These are phyloP conservation scores for Pseudogymnoascus sp. DNA, from an alignment of 2,329 filamentous ascomycete species.

Conservation along the genomic window DNA sequence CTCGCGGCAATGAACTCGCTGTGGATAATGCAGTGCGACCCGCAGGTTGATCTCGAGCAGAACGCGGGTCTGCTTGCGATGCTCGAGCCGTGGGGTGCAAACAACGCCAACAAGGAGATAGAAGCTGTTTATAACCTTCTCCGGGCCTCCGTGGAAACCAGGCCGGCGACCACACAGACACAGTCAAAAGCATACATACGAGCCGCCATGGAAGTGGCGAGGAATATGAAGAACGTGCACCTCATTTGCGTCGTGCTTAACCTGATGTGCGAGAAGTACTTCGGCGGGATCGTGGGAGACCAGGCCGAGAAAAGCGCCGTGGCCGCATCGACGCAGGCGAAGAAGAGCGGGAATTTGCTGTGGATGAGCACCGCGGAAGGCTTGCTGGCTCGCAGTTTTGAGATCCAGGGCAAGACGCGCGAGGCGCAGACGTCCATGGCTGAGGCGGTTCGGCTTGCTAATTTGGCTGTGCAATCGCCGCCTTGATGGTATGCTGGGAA, in stretches of 20 bases:
- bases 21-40: constrained; percentile 60
- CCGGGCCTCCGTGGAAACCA: constrained; percentile 55
- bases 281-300: constrained; percentile 53
- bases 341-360: constrained; percentile 59
- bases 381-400: constrained; percentile 66
- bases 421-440: constrained; percentile 39
- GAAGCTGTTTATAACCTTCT: constrained; percentile 70
- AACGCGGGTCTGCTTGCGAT: constrained; percentile 54
- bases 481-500: background rate
- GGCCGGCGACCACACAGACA: constrained; percentile 57
- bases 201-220: constrained; percentile 60
- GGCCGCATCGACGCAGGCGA: constrained; percentile 59
- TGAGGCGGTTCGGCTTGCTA: constrained; percentile 31
- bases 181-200: constrained; percentile 73
- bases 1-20: constrained; percentile 60
- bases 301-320: constrained; percentile 69
- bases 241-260: constrained; percentile 76
- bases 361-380: constrained; percentile 77
- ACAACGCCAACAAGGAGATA: constrained; percentile 66
- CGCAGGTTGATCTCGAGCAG: constrained; percentile 46
- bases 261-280: constrained; percentile 72
- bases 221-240: constrained; percentile 63
- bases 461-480: constrained; percentile 15
- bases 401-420: constrained; percentile 56
- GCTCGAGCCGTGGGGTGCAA: constrained; percentile 57